Percentiles rank a stretch among this genome's conserved stretches.
Conservation (phyloP, 2,329 filamentous ascomycete genomes). For the Stachybotrys chlorohalonatus region DNA sequence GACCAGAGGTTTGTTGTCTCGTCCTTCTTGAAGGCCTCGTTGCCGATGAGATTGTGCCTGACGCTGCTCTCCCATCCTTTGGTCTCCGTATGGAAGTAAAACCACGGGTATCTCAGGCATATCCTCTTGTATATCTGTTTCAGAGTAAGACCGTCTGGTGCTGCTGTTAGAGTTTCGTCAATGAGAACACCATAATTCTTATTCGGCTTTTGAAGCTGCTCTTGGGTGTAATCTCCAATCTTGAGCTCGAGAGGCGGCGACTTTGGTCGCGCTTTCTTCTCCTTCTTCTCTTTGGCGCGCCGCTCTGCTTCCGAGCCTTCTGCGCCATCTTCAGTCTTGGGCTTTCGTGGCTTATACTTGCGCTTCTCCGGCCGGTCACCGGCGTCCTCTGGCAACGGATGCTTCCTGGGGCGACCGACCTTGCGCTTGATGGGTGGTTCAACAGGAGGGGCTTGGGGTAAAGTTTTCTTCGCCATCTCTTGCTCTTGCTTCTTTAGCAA, state of each 20-base stretch:
- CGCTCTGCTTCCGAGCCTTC: slow-evolving; percentile 49
- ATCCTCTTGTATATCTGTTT: slow-evolving; percentile 58
- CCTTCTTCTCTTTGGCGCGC: slow-evolving; percentile 47
- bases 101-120: slow-evolving; percentile 48
- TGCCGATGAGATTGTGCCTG: slow-evolving; percentile 54
- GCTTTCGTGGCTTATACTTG: slow-evolving; percentile 56
- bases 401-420: slow-evolving; percentile 56
- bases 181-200: slow-evolving; percentile 55
- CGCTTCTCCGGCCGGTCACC: slow-evolving; percentile 50
- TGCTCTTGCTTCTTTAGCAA: slow-evolving; percentile 49
- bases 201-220: slow-evolving; percentile 51
- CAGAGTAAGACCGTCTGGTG: slow-evolving; percentile 44
- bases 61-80: slow-evolving; percentile 60
- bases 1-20: slow-evolving; percentile 48
- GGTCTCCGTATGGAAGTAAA: slow-evolving; percentile 50
- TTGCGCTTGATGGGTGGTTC: slow-evolving; percentile 52
- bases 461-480: slow-evolving; percentile 40
- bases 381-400: slow-evolving; percentile 49
- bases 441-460: slow-evolving; percentile 34
- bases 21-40: slow-evolving; percentile 51
- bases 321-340: slow-evolving; percentile 41
- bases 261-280: slow-evolving; percentile 49
- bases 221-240: slow-evolving; percentile 45
- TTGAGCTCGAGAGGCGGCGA: slow-evolving; percentile 50
- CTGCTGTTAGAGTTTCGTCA: slow-evolving; percentile 48